These are phyloP conservation scores for Pseudonitzschia delicatissima DNA, from an alignment of 108 stramenopile genomes.

Conservation along the genomic window DNA sequence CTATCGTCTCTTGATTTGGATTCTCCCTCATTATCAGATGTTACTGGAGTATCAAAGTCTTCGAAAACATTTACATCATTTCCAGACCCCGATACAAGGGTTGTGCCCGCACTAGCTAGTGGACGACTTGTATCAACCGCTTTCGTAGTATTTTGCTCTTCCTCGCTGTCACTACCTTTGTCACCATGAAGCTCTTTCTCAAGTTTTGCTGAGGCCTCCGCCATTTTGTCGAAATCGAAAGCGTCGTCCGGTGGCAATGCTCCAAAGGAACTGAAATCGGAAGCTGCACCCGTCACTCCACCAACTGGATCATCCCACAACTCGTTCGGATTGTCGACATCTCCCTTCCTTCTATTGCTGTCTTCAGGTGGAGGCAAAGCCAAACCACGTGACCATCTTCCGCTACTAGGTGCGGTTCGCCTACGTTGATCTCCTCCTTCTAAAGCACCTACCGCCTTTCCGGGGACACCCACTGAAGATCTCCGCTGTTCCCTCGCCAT, in stretches of 20 bases:
- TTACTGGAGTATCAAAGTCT: slow-evolving; percentile 59
- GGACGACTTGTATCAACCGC: slow-evolving; percentile 70
- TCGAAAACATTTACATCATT: slow-evolving; percentile 87
- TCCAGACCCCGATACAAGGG: slow-evolving; percentile 74
- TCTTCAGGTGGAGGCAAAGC: slow-evolving; percentile 61
- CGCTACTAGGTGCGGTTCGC: slow-evolving; percentile 20
- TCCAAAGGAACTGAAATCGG: slow-evolving; percentile 84
- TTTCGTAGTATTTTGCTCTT: slow-evolving; percentile 6
- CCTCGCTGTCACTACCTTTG: slow-evolving; percentile 9
- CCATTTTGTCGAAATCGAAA: slow-evolving; percentile 83
- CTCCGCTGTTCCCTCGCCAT: slow-evolving; percentile 22
- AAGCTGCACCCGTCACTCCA: slow-evolving; percentile 54
- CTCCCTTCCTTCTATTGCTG: slow-evolving; percentile 26
- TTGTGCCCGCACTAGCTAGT: slow-evolving; percentile 73
- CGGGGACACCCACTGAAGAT: slow-evolving; percentile 17
- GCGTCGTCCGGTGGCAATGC: slow-evolving; percentile 45
- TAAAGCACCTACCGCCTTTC: slow-evolving; percentile 3
- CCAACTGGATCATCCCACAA: slow-evolving; percentile 84
- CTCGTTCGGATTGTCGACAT: slow-evolving; percentile 73
- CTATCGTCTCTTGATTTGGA: slow-evolving; percentile 13
- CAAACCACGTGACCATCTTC: slow-evolving; percentile 79
- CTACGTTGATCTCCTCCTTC: slow-evolving; percentile 20
- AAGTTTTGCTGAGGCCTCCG: slow-evolving; percentile 60
- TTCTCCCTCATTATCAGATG: slow-evolving; percentile 4
- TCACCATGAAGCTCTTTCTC: slow-evolving; percentile 73